phyloP scores from a whole-genome alignment of 805 yeast species.

The Saccharomycopsis sp. region DNA sequence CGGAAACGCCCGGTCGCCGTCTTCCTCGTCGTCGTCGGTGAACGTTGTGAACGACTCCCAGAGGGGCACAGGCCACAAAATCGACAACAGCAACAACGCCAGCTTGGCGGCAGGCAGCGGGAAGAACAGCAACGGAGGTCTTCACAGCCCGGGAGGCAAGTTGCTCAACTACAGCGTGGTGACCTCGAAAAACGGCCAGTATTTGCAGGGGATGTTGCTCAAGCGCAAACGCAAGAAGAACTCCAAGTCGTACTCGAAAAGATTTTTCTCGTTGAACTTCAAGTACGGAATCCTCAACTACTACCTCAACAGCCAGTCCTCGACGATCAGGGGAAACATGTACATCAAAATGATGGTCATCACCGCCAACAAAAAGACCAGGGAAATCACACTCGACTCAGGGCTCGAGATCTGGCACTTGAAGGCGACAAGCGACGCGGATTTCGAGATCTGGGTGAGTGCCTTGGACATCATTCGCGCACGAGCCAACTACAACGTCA shows the following conservation, averaged over 20 bases:
- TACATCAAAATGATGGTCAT: slow-evolving; percentile 78
- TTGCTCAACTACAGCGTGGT: slow-evolving; percentile 23
- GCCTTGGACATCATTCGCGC: slow-evolving; percentile 51
- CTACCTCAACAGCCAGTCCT: slow-evolving; percentile 61
- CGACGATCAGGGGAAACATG: slow-evolving; percentile 84
- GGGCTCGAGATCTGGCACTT: slow-evolving; percentile 94
- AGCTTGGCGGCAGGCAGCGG: slow-evolving; percentile 13
- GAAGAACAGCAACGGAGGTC: slow-evolving; percentile 19
- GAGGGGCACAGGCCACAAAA: too few relatives aligned
- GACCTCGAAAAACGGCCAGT: slow-evolving; percentile 56
- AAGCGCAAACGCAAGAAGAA: slow-evolving; percentile 74
- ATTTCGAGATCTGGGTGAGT: slow-evolving; percentile 76
- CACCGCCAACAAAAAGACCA: slow-evolving; percentile 61
- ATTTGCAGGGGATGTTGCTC: slow-evolving; percentile 68
- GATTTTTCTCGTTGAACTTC: slow-evolving; percentile 79
- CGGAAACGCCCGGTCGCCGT: not conserved
- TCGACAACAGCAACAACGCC: slow-evolving; percentile 4
- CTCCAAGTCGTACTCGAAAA: slow-evolving; percentile 76
- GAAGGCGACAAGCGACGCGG: slow-evolving; percentile 56
- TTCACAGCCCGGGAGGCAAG: slow-evolving; percentile 22
- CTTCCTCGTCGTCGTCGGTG: not conserved
- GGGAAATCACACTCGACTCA: slow-evolving; percentile 77
- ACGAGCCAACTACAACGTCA: slow-evolving; percentile 10
- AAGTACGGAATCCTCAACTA: slow-evolving; percentile 80
- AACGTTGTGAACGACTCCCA: slow-evolving; percentile 6